Conservation (phyloP, 2,329 filamentous ascomycete genomes). For the Epichloe festucae region DNA sequence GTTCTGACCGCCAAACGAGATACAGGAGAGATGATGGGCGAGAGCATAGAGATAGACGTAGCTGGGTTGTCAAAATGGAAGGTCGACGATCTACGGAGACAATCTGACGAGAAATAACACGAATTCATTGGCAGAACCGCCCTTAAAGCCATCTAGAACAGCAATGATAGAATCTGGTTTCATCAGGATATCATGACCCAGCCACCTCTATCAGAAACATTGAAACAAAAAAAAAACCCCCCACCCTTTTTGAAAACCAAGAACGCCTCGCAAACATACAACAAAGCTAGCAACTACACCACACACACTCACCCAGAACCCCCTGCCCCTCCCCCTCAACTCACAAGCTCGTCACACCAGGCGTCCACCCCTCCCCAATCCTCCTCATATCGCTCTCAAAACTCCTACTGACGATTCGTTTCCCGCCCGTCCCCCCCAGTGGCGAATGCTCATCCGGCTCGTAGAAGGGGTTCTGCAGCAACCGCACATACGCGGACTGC, state of each 20-base stretch:
- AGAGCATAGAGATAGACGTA: constrained; percentile 22
- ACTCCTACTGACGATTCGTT: constrained; percentile 66
- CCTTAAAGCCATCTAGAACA: too few species aligned
- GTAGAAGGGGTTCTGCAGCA: constrained; percentile 92
- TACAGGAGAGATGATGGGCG: constrained; percentile 19
- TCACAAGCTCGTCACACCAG: constrained; percentile 53
- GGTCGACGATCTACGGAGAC: constrained; percentile 20
- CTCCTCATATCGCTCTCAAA: constrained; percentile 74
- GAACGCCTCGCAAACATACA: constrained; percentile 1
- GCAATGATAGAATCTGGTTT: too few species aligned
- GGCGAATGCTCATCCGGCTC: constrained; percentile 73
- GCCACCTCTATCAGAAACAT: background rate
- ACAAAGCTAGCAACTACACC: constrained; percentile 8
- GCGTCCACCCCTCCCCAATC: constrained; percentile 76
- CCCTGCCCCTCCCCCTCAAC: background rate
- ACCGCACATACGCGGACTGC: constrained; percentile 78
- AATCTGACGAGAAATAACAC: constrained; percentile 7
- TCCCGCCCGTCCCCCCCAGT: constrained; percentile 36
- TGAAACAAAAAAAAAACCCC: background rate
- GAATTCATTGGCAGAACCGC: background rate
- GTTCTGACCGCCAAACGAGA: constrained; percentile 1
- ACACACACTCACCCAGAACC: constrained; percentile 6
- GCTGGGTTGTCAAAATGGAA: constrained; percentile 27
- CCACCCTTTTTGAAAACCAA: background rate
- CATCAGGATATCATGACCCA: too few species aligned